Evolutionary conservation across 306 rosid species (phyloP).

Genomic region (Erythrophleum fordii): DNA sequence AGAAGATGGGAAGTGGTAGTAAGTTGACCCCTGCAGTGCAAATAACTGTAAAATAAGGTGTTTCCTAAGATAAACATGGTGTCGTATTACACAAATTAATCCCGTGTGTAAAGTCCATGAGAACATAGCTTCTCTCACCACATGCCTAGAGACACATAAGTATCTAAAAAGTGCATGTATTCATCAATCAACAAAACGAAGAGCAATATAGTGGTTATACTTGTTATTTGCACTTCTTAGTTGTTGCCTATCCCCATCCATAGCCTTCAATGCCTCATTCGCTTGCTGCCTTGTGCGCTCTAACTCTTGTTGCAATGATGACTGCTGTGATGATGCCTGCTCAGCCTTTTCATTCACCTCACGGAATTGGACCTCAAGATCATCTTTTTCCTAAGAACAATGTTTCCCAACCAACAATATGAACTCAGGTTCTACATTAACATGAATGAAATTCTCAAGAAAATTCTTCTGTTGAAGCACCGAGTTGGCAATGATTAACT

Average conservation of each 20-base stretch:
- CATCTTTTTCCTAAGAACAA: slow-evolving; percentile 89
- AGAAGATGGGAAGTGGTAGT: slow-evolving; percentile 9
- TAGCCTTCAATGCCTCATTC: slow-evolving; percentile 92
- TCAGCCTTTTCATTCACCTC: slow-evolving; percentile 81
- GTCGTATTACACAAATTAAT: slow-evolving; percentile 21
- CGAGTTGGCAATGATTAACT: slow-evolving; percentile 22
- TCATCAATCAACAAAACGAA: slow-evolving; percentile 31
- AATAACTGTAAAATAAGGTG: slow-evolving; percentile 5
- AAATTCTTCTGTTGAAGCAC: slow-evolving; percentile 34
- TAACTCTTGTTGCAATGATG: slow-evolving; percentile 84
- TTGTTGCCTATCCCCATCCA: slow-evolving; percentile 95
- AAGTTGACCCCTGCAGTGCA: slow-evolving; percentile 21
- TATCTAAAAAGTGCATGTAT: slow-evolving; percentile 28
- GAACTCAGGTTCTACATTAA: slow-evolving; percentile 41
- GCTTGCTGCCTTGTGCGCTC: slow-evolving; percentile 98
- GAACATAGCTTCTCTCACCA: slow-evolving; percentile 39
- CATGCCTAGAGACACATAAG: slow-evolving; percentile 20
- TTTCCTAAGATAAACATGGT: not conserved
- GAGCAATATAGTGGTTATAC: slow-evolving; percentile 55
- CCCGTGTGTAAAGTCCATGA: slow-evolving; percentile 1
- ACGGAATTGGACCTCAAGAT: slow-evolving; percentile 70
- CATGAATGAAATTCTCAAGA: slow-evolving; percentile 23
- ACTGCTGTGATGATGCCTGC: slow-evolving; percentile 77
- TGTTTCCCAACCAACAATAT: slow-evolving; percentile 39
- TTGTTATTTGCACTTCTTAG: slow-evolving; percentile 92